Evolutionary conservation across 306 rosid genomes (phyloP), one percentile per base, ranked within the genome.

Genomic region (Senna siamea): DNA sequence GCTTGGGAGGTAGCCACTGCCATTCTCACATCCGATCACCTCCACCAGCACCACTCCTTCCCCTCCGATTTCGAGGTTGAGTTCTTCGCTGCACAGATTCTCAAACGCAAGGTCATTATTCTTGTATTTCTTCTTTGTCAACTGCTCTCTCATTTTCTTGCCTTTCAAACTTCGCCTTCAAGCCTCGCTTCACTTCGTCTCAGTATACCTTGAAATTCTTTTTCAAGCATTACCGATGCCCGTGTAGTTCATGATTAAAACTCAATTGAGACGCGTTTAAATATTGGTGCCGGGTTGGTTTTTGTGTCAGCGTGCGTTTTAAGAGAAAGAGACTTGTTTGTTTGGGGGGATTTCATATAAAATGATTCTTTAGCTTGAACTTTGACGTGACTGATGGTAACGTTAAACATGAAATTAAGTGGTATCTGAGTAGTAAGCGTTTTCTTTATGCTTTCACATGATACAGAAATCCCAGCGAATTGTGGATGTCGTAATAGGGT

Each of bases 31-130:
- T 85, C 93, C 76, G 85, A 83, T 84, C 87, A 48, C 71, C 80
- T 56, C 73, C 88, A 44, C 37, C 74, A 14, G 23, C 46, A 54
- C 26, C 66, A 69, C 44, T 58, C 84, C 20, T 66, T 85, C 64
- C 80, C 79, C 61, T 58, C 92, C 53, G 85, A 88, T 78, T 87
- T 80, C 73, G 98, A 93, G 80, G 86, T 93, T 64, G 94, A 93
- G 76, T 93, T 93, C 93, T 93, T 93, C 83, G 97, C 98, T 10
- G 98, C 98, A 4, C 98, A 93, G 89, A 91, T 93, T 82, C 93
- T 93, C 70, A 93, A 91, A 76, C 97, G 98, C 77, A 93, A 93
- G 96, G 98, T 92, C 62, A 18, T 20, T 32, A 19, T 50, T 38
- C 15, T 4, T 14, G 7, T 13, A 14, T 7, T 14, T 7, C 30